phyloP scores from a whole-genome alignment of 2,329 filamentous ascomycete genomes.

The Phoma sp. region DNA sequence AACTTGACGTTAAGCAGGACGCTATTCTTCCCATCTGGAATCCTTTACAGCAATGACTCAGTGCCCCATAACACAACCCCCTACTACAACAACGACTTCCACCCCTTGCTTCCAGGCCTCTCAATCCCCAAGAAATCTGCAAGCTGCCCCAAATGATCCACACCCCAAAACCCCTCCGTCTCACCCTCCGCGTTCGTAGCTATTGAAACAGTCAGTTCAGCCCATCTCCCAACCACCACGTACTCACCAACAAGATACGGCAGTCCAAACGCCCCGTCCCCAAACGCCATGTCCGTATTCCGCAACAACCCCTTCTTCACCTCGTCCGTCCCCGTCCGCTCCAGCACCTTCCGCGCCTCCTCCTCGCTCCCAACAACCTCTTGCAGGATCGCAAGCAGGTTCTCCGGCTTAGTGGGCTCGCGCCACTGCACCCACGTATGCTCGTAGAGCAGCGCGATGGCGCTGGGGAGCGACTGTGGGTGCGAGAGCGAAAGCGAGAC shows the following conservation, averaged over 20 bases:
- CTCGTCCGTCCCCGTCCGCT: constrained; percentile 48
- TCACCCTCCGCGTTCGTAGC: constrained; percentile 62
- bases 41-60: constrained; percentile 29
- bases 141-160: constrained; percentile 65
- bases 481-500: constrained; percentile 54
- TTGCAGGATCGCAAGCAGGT: constrained; percentile 53
- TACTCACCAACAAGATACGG: constrained; percentile 61
- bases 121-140: constrained; percentile 61
- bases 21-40: not conserved
- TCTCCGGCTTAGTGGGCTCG: constrained; percentile 54
- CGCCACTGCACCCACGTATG: constrained; percentile 60
- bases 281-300: constrained; percentile 60
- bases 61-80: not conserved
- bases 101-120: constrained; percentile 42
- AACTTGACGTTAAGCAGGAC: not conserved
- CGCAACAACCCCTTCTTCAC: constrained; percentile 55
- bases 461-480: constrained; percentile 51
- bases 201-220: constrained; percentile 17
- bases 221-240: not conserved
- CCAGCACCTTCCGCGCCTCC: constrained; percentile 51
- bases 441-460: constrained; percentile 57
- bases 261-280: constrained; percentile 64
- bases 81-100: constrained; percentile 48
- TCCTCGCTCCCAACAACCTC: constrained; percentile 55
- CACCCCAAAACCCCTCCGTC: constrained; percentile 64